Base-by-base conservation (phyloP, 345 rosid species). In the Rhizophora mangle region DNA sequence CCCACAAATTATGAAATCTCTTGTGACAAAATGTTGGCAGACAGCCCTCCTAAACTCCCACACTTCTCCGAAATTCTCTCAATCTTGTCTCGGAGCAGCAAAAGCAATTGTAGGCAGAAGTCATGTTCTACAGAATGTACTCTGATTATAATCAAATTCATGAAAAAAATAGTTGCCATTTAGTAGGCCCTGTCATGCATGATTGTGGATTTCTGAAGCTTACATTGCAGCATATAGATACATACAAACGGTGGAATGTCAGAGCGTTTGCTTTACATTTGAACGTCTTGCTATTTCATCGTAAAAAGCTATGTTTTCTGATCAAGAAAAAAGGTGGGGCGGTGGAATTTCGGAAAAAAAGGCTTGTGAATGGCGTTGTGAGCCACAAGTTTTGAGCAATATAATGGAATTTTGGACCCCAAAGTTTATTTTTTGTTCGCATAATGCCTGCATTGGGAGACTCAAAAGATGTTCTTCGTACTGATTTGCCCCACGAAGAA, bases 21-120 rank as follows among this genome's bases (percentile, higher is more conserved):
- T 91, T 30, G 89, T 94, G 98, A 72, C 70, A 58, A 88, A 71
- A 77, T 94, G 98, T 82, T 94, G 98, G 98, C 87, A 86, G 85
- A 74, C 71, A 65, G 69, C 21, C 98, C 97, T 13, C 79, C 87
- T n/a, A 89, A 87, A 80, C 97, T 97, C 24, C 97, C 92, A 6
- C 82, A 85, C 68, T 88, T 91, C 76, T 82, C 87, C 2, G 88
- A 94, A 74, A 87, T 94, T 51, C 71, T 89, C 22, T 82, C 77
- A 22, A 56, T 77, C 29, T 82, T 91, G 78, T 69, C 77, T 15
- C 84, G 83, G 63, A 30, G 82, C 69, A 79, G 70, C 82, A 78
- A 68, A 83, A 77, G 63, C 72, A 75, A 26, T 65, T 65, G 54
- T 73, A 81, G 86, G 86, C 84, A 80, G 81, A 72, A 62, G 11